phyloP scores from a whole-genome alignment of 179 eudicot genomes.

The Vitellaria paradoxa region DNA sequence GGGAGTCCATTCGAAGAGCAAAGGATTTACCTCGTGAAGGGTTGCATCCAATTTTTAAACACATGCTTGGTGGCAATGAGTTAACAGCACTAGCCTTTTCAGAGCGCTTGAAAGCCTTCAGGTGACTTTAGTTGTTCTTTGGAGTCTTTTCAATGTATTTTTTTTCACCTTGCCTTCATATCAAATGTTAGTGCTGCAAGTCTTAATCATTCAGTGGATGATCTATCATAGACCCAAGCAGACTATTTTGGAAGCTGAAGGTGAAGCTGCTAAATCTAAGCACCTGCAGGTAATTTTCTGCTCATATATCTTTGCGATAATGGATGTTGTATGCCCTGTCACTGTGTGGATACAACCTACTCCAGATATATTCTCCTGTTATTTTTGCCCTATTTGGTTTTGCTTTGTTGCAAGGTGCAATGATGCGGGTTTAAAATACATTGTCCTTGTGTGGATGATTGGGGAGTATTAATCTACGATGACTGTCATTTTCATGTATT shows the following conservation, averaged over 20 bases:
- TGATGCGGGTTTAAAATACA: neutral
- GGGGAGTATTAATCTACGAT: neutral
- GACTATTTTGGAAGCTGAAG: constrained; percentile 94
- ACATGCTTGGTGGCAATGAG: constrained; percentile 58
- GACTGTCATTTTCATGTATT: neutral
- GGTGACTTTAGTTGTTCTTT: constrained; percentile 31
- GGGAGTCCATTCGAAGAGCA: constrained; percentile 78
- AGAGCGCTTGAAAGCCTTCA: constrained; percentile 81
- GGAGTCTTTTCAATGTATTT: neutral
- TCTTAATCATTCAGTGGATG: constrained; percentile 12
- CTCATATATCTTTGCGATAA: neutral
- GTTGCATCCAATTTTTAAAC: constrained; percentile 83
- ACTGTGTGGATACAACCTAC: neutral
- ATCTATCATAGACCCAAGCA: constrained; percentile 78
- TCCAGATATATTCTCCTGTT: neutral
- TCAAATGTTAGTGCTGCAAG: neutral
- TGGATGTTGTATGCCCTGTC: neutral
- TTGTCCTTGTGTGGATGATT: neutral
- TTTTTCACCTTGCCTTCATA: neutral
- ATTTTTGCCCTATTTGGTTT: neutral
- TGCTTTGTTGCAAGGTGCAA: neutral
- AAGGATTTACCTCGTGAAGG: constrained; percentile 85
- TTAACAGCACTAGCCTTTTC: constrained; percentile 81
- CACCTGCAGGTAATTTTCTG: constrained; percentile 42
- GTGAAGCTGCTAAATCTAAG: constrained; percentile 74